Evolutionary conservation across 139 green algal species (phyloP), one percentile per base, ranked within the genome.

Genomic region (Tetraselmis striata): DNA sequence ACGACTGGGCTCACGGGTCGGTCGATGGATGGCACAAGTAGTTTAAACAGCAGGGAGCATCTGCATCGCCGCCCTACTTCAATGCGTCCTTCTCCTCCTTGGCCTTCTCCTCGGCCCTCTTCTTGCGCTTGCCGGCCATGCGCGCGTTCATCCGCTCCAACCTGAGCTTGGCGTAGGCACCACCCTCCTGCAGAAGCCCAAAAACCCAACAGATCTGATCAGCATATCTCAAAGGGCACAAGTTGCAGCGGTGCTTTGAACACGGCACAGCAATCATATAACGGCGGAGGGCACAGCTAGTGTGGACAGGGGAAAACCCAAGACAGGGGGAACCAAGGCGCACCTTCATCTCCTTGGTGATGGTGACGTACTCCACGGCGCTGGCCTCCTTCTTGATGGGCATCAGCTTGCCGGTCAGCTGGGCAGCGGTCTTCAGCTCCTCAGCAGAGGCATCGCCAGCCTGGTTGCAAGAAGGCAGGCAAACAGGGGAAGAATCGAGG

Each of bases 271-370:
- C n/a, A n/a, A 67, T 67, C 45, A 5, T 67, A 5, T 18, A 67
- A 5, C 11, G 18, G 18, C 18, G 45, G 11, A 67, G 18, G 5
- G 11, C 45, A 5, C 45, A 67, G 5, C 5, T 67, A 18, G 11
- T 25, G 45, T 25, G 5, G 18, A 67, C 45, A 67, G 5, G 45
- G 18, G 11, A 67, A 67, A 67, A 67, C 32, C 26, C 29, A 23
- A 23, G 32, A 32, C 26, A 75, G 59, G 45, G 26, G 58, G 26
- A 31, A 24, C 79, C 30, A 2, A 58, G 30, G 1, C 86, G 45
- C 32, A 88, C 92, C 94, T 98, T 97, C 88, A 97, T 93, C 79
- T 97, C 95, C n/a, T 85, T 86, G 25, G 95, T 98, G 45, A 99
- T 83, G 28, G 90, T 88, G 23, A 95, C 92, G 31, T 93, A 91